These are phyloP conservation scores for Heracleum sosnowskyi DNA, from an alignment of 129 eudicot species.

Conservation along the genomic window DNA sequence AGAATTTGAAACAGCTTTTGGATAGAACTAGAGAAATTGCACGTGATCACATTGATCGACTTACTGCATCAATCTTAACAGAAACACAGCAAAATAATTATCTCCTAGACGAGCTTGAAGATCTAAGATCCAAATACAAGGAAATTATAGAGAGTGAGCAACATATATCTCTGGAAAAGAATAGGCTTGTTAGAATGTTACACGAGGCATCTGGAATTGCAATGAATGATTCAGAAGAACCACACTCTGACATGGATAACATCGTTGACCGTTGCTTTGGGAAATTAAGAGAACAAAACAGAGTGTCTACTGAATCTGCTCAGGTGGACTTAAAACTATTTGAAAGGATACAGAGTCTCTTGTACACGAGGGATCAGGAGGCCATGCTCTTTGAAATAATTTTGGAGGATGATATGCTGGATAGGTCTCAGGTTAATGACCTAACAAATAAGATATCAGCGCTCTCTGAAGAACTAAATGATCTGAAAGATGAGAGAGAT, in stretches of 20 bases:
- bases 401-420: constrained; percentile 7
- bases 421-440: not conserved
- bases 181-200: constrained; percentile 5
- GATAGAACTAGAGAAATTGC: constrained; percentile 32
- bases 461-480: constrained; percentile 1
- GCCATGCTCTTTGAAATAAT: constrained; percentile 5
- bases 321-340: not conserved
- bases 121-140: not conserved
- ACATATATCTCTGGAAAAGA: not conserved
- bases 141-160: constrained; percentile 1
- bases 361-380: constrained; percentile 7
- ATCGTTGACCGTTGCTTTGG: not conserved
- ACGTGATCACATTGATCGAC: constrained; percentile 2
- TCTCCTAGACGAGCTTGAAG: not conserved
- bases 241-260: not conserved
- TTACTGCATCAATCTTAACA: constrained; percentile 2
- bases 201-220: constrained; percentile 4
- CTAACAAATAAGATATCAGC: not conserved
- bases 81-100: not conserved
- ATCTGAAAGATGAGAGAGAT: constrained; percentile 11
- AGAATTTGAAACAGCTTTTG: constrained; percentile 36
- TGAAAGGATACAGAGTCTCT: constrained; percentile 7
- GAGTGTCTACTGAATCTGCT: constrained; percentile 7
- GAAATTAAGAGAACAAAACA: constrained; percentile 6
- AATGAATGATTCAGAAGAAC: not conserved